Evolutionary conservation across 768 basidiomycete genomes (phyloP), one percentile per base, ranked within the genome.

Genomic region (Suillus luteus): DNA sequence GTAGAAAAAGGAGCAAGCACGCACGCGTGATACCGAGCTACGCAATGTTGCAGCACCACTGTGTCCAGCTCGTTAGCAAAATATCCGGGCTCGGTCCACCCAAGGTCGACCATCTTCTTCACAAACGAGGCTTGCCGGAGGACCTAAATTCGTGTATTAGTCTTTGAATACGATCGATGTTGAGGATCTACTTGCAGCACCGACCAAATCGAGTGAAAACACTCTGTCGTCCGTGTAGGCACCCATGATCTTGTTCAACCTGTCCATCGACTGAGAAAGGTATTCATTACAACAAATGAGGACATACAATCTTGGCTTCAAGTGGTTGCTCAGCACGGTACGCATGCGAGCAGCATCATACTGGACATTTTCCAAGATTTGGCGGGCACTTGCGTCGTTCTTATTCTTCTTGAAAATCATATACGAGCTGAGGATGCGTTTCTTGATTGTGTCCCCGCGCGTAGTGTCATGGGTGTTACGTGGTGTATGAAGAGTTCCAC

Each of bases 11-110:
- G 1, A 10, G 8, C 12, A 22, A 22, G 17, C 35, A 76, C 77
- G 19, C 67, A 86, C 83, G 81, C 85, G 61, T 86, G 85, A 68
- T 87, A 87, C 68, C 86, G 75, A 2, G 85, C 80, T 22, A 83
- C 73, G 5, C 81, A 79, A 65, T 85, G 83, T 35, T 80, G 75
- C 10, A 87, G 71, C 1, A 79, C 80, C 5, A 80, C 62, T 64
- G 79, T 77, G 55, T 83, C 81, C 40, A 76, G 76, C 8, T 64
- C 60, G 3, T 61, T 62, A 9, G 64, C 44, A 43, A 86, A 84
- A 64, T 78, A 83, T 2, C 68, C 69, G 0, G 78, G 75, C 19
- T 75, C 66, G 1, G 81, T 84, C 86, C 86, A 88, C 0, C 78
- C 76, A 2, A 87, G 74, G 37, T 80, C 74, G 43, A 76, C 70